phyloP scores from a whole-genome alignment of 495 filamentous ascomycete species.

The Xylaria nigripes region DNA sequence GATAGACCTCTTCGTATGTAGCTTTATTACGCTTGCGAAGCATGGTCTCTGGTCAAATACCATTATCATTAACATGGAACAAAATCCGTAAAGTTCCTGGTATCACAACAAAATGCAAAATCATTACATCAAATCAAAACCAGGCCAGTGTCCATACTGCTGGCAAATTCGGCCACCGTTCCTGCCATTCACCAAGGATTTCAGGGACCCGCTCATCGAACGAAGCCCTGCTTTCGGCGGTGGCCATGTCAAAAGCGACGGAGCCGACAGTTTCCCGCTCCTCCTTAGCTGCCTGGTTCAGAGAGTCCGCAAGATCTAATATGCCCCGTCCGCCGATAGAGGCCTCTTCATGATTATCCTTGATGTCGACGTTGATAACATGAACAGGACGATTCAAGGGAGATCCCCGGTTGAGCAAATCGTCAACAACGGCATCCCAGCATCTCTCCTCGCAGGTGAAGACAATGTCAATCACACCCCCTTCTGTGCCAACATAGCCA shows the following conservation, averaged over 20 bases:
- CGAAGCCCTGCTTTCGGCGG: constrained; percentile 54
- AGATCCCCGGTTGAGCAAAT: constrained; percentile 74
- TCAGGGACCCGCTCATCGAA: constrained; percentile 95
- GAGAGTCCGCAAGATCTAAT: constrained; percentile 75
- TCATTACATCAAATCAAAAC: constrained; percentile 51
- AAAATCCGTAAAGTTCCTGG: constrained; percentile 12
- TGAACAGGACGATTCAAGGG: constrained; percentile 86
- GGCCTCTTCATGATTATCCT: constrained; percentile 96
- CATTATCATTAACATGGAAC: constrained; percentile 9
- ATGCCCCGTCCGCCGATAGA: constrained; percentile 86
- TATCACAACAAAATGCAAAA: constrained; percentile 18
- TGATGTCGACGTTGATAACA: constrained; percentile 96
- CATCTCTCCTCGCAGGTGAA: constrained; percentile 98
- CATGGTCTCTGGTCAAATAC: neutral
- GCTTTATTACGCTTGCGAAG: neutral
- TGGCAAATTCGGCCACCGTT: constrained; percentile 82
- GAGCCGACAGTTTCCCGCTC: constrained; percentile 60
- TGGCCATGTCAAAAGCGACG: constrained; percentile 59
- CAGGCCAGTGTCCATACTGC: constrained; percentile 92
- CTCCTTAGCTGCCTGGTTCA: constrained; percentile 74
- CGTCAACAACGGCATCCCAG: constrained; percentile 97
- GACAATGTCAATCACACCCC: constrained; percentile 86
- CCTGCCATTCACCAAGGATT: constrained; percentile 92
- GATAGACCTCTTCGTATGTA: neutral
- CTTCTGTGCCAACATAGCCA: constrained; percentile 73